phyloP scores from a whole-genome alignment of 164 flowering plant species.

The Aristolochia fimbriata region DNA sequence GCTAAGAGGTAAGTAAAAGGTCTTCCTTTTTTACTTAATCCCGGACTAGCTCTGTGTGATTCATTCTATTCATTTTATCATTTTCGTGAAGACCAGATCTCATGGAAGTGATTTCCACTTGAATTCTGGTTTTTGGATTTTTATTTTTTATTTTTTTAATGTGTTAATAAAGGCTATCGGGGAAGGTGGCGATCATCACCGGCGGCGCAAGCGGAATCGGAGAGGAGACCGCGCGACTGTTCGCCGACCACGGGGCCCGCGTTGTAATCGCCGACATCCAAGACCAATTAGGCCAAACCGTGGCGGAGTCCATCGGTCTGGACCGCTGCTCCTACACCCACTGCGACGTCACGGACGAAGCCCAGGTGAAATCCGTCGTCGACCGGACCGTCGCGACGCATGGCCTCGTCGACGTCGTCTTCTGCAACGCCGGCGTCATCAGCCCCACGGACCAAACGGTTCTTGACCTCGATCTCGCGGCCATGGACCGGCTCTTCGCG shows the following conservation, averaged over 20 bases:
- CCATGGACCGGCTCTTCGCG: constrained; percentile 54
- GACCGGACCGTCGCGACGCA: constrained; percentile 1
- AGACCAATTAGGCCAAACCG: constrained; percentile 38
- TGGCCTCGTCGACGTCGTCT: constrained; percentile 6
- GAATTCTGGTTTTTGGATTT: no score
- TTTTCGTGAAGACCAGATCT: no score
- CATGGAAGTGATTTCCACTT: no score
- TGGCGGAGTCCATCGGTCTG: constrained; percentile 41
- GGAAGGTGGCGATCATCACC: constrained; percentile 16
- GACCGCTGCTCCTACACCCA: constrained; percentile 33
- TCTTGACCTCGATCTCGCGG: constrained; percentile 36
- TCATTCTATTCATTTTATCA: no score
- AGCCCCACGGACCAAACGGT: constrained; percentile 24
- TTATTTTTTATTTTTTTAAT: no score
- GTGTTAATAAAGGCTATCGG: constrained; percentile 1
- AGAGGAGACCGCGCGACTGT: constrained; percentile 5
- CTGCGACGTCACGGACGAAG: constrained; percentile 10
- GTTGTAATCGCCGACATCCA: constrained; percentile 37
- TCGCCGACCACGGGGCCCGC: constrained; percentile 11
- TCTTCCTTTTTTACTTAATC: no score
- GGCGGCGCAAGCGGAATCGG: constrained; percentile 16
- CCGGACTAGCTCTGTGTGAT: no score
- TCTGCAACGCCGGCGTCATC: constrained; percentile 10
- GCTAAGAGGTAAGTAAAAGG: no score
- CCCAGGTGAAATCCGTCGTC: constrained; percentile 1